Conservation (phyloP, 2,329 filamentous ascomycete species). For the Myriosclerotinia duriaeana region DNA sequence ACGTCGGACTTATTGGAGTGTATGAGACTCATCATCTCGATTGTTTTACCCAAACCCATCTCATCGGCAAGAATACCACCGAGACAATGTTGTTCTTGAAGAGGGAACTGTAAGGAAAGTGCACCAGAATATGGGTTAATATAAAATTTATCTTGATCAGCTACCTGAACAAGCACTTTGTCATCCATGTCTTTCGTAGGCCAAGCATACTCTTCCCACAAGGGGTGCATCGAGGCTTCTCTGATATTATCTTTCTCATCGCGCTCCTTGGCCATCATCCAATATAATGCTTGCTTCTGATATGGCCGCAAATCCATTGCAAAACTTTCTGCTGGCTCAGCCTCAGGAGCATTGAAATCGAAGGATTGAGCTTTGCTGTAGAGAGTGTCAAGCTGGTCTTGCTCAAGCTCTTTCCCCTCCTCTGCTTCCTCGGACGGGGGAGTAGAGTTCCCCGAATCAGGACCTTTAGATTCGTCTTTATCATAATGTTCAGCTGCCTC, state of each 20-base stretch:
- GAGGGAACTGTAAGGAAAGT: slow-evolving; percentile 84
- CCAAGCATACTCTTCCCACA: slow-evolving; percentile 97
- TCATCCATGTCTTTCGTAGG: slow-evolving; percentile 85
- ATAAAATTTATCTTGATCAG: slow-evolving; percentile 75
- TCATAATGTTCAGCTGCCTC: slow-evolving; percentile 80
- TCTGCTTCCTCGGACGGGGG: slow-evolving; percentile 61
- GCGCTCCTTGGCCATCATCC: slow-evolving; percentile 95
- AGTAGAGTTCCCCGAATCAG: slow-evolving; percentile 43
- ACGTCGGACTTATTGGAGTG: slow-evolving; percentile 73
- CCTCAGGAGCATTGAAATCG: slow-evolving; percentile 86
- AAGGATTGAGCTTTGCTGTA: slow-evolving; percentile 97
- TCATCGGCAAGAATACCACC: slow-evolving; percentile 93
- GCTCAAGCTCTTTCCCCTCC: slow-evolving; percentile 87
- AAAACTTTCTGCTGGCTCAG: slow-evolving; percentile 80
- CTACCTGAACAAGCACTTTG: slow-evolving; percentile 64
- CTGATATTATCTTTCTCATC: slow-evolving; percentile 66
- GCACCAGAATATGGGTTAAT: slow-evolving; percentile 97
- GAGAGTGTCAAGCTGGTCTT: slow-evolving; percentile 89
- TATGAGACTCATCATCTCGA: slow-evolving; percentile 94
- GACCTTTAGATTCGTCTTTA: slow-evolving; percentile 49
- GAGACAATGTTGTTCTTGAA: slow-evolving; percentile 90
- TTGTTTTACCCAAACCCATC: slow-evolving; percentile 98
- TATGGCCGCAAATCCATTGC: slow-evolving; percentile 83
- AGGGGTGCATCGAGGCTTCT: slow-evolving; percentile 85
- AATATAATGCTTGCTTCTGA: slow-evolving; percentile 90